These are phyloP conservation scores for Diaporthe vexans DNA, from an alignment of 2,329 filamentous ascomycete genomes.

Conservation along the genomic window DNA sequence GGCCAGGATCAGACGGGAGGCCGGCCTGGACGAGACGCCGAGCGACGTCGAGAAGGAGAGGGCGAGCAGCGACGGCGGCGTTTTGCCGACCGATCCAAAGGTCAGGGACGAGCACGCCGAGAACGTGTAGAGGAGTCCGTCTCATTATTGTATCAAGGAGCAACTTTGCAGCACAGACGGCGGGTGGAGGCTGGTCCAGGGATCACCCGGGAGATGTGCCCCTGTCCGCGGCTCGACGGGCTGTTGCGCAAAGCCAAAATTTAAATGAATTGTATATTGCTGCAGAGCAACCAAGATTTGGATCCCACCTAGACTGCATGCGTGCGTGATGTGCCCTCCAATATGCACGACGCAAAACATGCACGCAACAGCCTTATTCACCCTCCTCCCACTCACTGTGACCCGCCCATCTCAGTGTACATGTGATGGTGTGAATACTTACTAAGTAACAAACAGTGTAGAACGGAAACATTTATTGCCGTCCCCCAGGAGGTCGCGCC, in stretches of 20 bases:
- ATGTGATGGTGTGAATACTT: not conserved
- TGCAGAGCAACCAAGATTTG: not conserved
- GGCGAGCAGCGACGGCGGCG: slow-evolving; percentile 21
- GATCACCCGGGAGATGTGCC: not conserved
- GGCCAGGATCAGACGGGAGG: slow-evolving; percentile 56
- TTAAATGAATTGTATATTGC: not conserved
- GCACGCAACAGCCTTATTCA: not conserved
- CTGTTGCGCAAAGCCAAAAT: not conserved
- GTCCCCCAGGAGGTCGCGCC: not conserved
- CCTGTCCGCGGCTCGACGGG: not conserved
- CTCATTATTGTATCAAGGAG: slow-evolving; percentile 25
- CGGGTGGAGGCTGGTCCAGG: not conserved
- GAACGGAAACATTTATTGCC: not conserved
- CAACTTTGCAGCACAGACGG: slow-evolving; percentile 34
- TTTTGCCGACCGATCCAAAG: not conserved
- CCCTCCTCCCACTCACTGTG: too few relatives aligned
- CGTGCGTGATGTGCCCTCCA: not conserved
- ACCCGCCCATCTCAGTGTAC: not conserved
- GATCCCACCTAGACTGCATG: too few relatives aligned
- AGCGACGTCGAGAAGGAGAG: slow-evolving; percentile 16
- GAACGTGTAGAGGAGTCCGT: slow-evolving; percentile 21
- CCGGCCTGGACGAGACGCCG: slow-evolving; percentile 49
- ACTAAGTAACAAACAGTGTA: not conserved
- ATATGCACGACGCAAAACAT: not conserved
- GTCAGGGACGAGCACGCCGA: slow-evolving; percentile 21